Evolutionary conservation across 2,329 filamentous ascomycete species (phyloP), one percentile per base, ranked within the genome.

Genomic region (Fusarium haematococcum): DNA sequence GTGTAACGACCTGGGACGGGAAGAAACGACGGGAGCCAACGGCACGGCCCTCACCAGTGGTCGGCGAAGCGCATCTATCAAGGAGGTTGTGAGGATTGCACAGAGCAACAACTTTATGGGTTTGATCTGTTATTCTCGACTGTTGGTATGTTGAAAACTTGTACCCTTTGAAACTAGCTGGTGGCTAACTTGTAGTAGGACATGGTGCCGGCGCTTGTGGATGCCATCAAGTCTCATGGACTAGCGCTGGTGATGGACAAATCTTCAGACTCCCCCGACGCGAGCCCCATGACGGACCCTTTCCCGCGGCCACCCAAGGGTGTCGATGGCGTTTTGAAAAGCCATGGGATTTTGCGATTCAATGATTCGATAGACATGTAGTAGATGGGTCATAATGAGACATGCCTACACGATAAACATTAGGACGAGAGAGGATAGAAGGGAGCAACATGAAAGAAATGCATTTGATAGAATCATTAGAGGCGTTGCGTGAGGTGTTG

Each of bases 81-180:
- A 98, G 85, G 96, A 99, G 82, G 94, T 94, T 6, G 97, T 98
- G 16, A 90, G 95, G 73, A 95, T 97, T 80, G 95, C 96, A 25
- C 94, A 97, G 83, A 94, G 92, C 81, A 99, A 99, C 82, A 99
- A 99, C 81, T 94, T 99, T 75, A 99, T 99, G 97, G 97, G 97
- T 4, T 83, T 99, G 79, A 94, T 98, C 69, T 98, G 95, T 84
- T 95, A 92, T 77, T 96, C 94, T 35, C 90, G 93, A 75, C 87
- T 99, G 73, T 84, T 99, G 86, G 95, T 97, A 88, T 79, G 92
- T 88, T 35, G 11, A 5, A 23, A 43, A 14, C 18, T 1, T 18
- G 1, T 5, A 8, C 9, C 4, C 37, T 33, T 23, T 16, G 39
- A 30, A 54, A 43, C 9, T 50, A 8, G 13, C 32, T 33, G 13